A percentile compares a stretch with the other conserved stretches of the same genome.
These are phyloP conservation scores for Tremellales sp. DNA, from an alignment of 1,284 basidiomycete genomes.

Conservation along the genomic window DNA sequence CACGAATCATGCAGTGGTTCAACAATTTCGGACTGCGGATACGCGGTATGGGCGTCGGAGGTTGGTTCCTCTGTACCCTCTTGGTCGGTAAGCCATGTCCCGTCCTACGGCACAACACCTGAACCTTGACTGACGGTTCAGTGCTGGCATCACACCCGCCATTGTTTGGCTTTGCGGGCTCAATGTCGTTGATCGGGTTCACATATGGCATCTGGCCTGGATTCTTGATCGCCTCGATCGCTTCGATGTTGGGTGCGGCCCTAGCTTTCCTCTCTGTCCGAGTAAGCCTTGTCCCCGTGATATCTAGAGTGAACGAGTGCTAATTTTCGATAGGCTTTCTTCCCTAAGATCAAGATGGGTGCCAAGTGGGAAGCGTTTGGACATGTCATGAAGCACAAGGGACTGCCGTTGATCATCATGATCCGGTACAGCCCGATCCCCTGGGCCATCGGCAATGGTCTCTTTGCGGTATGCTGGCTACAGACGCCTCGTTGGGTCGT, in stretches of 20 bases:
- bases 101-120: background rate
- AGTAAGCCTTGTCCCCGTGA: conserved; percentile 18
- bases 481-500: background rate
- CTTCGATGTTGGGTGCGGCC: conserved; percentile 36
- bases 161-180: conserved; percentile 44
- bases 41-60: conserved; percentile 32
- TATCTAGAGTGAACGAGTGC: background rate
- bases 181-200: conserved; percentile 46
- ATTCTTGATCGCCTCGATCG: conserved; percentile 29
- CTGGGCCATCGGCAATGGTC: conserved; percentile 46
- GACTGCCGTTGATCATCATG: conserved; percentile 45
- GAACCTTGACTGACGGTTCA: conserved; percentile 6
- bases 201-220: conserved; percentile 46
- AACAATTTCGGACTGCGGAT: conserved; percentile 32
- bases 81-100: conserved; percentile 39
- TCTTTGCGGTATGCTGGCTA: conserved; percentile 41
- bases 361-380: conserved; percentile 48
- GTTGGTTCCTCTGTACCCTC: conserved; percentile 32
- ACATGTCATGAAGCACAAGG: conserved; percentile 46
- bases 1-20: conserved; percentile 40
- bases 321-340: conserved; percentile 33
- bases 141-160: conserved; percentile 47
- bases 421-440: conserved; percentile 48
- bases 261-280: conserved; percentile 43
- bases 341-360: conserved; percentile 37